Conservation (phyloP, 129 eudicot genomes). For the Artemisia argyi region DNA sequence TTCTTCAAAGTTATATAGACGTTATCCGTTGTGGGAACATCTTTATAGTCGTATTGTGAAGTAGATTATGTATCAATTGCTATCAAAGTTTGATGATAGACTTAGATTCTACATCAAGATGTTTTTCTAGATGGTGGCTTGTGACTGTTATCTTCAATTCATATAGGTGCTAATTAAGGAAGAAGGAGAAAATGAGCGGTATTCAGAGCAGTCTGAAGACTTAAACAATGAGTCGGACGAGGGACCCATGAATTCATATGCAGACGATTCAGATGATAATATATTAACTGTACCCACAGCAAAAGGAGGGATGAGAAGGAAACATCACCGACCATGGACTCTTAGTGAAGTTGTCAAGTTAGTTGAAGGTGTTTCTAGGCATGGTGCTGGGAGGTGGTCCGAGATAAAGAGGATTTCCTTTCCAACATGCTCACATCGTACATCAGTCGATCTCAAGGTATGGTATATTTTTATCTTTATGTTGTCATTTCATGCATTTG, state of each 20-base stretch:
- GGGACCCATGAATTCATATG: constrained; percentile 48
- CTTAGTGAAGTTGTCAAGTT: constrained; percentile 84
- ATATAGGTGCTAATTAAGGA: constrained; percentile 38
- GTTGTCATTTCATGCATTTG: neutral
- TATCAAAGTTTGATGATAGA: constrained; percentile 14
- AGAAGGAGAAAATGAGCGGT: constrained; percentile 43
- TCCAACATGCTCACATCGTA: constrained; percentile 83
- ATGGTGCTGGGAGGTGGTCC: constrained; percentile 99
- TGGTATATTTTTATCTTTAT: neutral
- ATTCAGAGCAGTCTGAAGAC: constrained; percentile 35
- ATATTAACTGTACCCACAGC: constrained; percentile 54
- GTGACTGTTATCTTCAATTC: constrained; percentile 17
- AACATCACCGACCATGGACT: constrained; percentile 98
- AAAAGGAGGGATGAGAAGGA: constrained; percentile 88
- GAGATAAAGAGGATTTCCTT: constrained; percentile 88
- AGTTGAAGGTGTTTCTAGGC: constrained; percentile 91
- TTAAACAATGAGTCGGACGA: constrained; percentile 43
- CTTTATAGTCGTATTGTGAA: constrained; percentile 9
- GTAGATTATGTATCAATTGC: neutral
- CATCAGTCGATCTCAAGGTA: constrained; percentile 97
- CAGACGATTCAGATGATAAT: constrained; percentile 64
- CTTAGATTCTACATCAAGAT: neutral
- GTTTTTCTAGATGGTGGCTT: neutral
- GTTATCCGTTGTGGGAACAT: neutral
- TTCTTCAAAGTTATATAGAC: constrained; percentile 7